Conservation (phyloP, 2,329 filamentous ascomycete genomes). For the Trichoderma sp. region DNA sequence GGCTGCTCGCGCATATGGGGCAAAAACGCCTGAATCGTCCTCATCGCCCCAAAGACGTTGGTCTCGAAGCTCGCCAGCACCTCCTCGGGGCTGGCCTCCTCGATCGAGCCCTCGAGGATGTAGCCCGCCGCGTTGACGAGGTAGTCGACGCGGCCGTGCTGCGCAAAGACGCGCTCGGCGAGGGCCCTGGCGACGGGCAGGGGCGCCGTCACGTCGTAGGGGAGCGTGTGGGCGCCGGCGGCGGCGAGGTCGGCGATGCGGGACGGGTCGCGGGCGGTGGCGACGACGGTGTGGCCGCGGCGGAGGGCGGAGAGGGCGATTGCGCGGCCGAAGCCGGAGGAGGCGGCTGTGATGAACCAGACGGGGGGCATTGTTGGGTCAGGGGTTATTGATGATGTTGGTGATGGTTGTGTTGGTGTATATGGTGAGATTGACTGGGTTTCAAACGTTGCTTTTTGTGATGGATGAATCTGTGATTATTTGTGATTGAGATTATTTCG, state of each 20-base stretch:
- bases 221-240: conserved; percentile 47
- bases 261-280: conserved; percentile 49
- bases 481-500: too few species aligned
- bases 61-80: conserved; percentile 49
- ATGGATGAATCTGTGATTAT: too few species aligned
- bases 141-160: conserved; percentile 49
- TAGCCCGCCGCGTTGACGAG: conserved; percentile 54
- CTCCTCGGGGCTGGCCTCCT: conserved; percentile 46
- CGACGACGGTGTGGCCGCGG: conserved; percentile 53
- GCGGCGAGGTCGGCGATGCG: conserved; percentile 47
- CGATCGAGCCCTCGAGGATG: conserved; percentile 47
- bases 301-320: conserved; percentile 49
- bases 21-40: conserved; percentile 51
- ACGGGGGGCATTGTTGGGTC: conserved; percentile 37
- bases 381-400: background rate
- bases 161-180: conserved; percentile 40
- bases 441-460: too few species aligned
- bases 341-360: conserved; percentile 58
- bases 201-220: conserved; percentile 51
- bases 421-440: background rate
- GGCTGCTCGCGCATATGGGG: conserved; percentile 51
- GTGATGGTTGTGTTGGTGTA: background rate
- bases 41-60: conserved; percentile 57
- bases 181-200: conserved; percentile 42
- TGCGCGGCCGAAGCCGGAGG: conserved; percentile 53